Base-by-base conservation (phyloP, 2,329 filamentous ascomycete species). In the Ophiocordyceps unilateralis region DNA sequence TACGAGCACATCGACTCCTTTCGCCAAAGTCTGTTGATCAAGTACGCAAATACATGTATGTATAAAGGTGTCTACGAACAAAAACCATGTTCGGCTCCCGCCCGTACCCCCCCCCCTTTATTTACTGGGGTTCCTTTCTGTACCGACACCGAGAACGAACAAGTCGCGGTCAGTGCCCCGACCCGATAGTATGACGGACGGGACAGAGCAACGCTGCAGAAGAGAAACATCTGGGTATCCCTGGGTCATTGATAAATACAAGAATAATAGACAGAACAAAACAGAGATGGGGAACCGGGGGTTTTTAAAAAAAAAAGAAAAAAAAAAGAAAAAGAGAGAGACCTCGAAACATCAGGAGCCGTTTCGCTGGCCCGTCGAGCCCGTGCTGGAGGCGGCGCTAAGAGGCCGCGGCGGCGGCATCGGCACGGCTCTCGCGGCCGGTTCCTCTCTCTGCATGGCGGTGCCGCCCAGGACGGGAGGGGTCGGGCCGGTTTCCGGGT, bases 361-460 rank as follows among this genome's bases (percentile, higher is more conserved):
- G 32, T 39, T 11, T 22, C 20, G 12, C 45, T 61, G 53, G 19
- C 63, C 63, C 14, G 63, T 64, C 6, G 63, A 65, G 20, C 63
- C 63, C 12, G 63, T 66, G 51, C 62, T 66, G 10, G 63, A 65
- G 12, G 61, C 62, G 5, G 60, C 60, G 41, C 63, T 66, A 15
- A 53, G 48, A 4, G 61, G 61, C 40, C 61, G 50, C 32, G 59
- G 56, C 4, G 60, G 61, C 17, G 58, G 53, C 34, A 53, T 42
- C 2, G 58, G 54, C 23, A 54, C 45, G 5, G 45, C 46, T 24
- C 58, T 53, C 1, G 49, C 50, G 14, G 44, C 42, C 21, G 56
- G 50, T 14, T 62, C 60, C 24, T 62, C 59, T 6, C 61, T 55
- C 48, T 63, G 58, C 61, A 63, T 64, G 11, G 61, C 53, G 20